A percentile compares a stretch with the other conserved stretches of the same genome.
phyloP scores from a whole-genome alignment of 495 filamentous ascomycete genomes.

The Pseudoneurospora amorphoporcata region DNA sequence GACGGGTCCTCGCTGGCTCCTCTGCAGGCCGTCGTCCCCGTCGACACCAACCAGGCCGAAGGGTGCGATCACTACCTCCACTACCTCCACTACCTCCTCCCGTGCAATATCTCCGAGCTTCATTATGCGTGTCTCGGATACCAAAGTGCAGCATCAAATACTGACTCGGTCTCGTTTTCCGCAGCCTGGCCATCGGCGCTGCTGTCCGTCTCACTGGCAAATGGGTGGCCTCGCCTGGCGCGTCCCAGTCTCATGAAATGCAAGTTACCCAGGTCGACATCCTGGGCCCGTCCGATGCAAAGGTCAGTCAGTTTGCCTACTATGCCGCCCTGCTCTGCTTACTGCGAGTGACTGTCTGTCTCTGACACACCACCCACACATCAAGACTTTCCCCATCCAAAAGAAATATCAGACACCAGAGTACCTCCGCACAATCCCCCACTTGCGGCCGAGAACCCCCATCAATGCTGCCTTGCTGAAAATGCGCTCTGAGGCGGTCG shows the following conservation, averaged over 20 bases:
- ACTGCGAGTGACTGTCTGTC: not conserved
- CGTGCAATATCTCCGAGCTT: not conserved
- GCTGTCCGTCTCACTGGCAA: constrained; percentile 69
- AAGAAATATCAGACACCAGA: constrained; percentile 89
- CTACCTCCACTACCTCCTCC: constrained; percentile 8
- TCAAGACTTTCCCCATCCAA: constrained; percentile 78
- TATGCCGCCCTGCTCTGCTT: not conserved
- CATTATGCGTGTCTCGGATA: constrained; percentile 16
- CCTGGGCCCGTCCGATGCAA: constrained; percentile 65
- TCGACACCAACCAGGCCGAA: constrained; percentile 55
- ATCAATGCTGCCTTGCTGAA: constrained; percentile 71
- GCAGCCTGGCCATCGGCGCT: constrained; percentile 68
- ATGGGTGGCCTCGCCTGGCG: constrained; percentile 66
- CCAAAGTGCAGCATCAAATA: not conserved
- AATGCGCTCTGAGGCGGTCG: constrained; percentile 71
- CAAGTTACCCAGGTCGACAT: constrained; percentile 57
- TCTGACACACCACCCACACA: constrained; percentile 11
- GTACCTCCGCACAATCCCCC: constrained; percentile 79
- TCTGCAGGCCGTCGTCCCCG: constrained; percentile 67
- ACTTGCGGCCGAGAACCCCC: constrained; percentile 77
- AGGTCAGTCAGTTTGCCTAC: constrained; percentile 43
- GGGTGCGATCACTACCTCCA: constrained; percentile 47
- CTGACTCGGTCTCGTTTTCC: constrained; percentile 17
- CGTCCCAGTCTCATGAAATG: constrained; percentile 70
- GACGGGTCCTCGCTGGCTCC: constrained; percentile 77